phyloP scores from a whole-genome alignment of 148 eudicot species.

The Fagopyrum homotropicum region DNA sequence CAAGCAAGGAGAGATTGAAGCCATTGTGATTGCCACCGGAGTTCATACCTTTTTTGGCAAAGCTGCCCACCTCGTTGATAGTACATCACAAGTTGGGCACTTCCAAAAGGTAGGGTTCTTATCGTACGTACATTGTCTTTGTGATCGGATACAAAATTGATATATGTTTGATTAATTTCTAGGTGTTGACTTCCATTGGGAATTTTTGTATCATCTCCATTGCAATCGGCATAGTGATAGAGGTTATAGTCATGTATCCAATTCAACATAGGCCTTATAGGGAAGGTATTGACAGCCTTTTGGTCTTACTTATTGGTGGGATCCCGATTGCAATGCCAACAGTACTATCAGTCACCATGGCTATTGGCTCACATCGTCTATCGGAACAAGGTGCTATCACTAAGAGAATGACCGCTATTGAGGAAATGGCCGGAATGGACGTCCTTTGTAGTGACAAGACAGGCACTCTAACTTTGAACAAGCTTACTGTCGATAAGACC shows the following conservation, averaged over 20 bases:
- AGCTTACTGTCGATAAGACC: conserved; percentile 32
- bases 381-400: conserved; percentile 48
- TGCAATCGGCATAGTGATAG: conserved; percentile 30
- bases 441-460: conserved; percentile 50
- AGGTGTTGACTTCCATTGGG: conserved; percentile 42
- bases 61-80: conserved; percentile 40
- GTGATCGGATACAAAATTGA: background rate
- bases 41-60: conserved; percentile 45
- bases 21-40: conserved; percentile 39
- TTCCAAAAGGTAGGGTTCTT: conserved; percentile 29
- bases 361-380: conserved; percentile 43
- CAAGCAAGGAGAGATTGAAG: conserved; percentile 46
- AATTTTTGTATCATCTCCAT: conserved; percentile 43
- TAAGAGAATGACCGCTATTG: conserved; percentile 47
- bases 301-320: conserved; percentile 42
- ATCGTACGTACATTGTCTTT: too few relatives aligned
- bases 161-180: background rate
- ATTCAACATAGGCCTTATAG: conserved; percentile 32
- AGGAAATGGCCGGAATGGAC: conserved; percentile 47
- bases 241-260: conserved; percentile 36
- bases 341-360: conserved; percentile 40
- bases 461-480: conserved; percentile 37
- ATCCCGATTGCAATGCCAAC: conserved; percentile 47
- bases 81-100: conserved; percentile 37
- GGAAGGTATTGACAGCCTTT: conserved; percentile 35